Base-by-base conservation (phyloP, 306 rosid species). In the Cyamopsis tetragonoloba region DNA sequence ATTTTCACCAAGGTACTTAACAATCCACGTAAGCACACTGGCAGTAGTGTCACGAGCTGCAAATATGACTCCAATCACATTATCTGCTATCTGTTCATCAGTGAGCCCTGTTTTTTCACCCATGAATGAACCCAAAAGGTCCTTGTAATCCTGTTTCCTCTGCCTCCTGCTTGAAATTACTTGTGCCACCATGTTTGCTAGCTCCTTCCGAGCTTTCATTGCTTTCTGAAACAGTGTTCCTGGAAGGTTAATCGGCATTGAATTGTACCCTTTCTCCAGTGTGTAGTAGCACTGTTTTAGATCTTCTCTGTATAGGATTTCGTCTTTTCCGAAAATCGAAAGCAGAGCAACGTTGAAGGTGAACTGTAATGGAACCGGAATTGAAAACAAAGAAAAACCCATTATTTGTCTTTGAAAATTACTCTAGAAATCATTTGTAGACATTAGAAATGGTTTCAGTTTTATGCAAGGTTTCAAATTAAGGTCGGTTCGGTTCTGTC, bases 1-100 rank as follows among this genome's bases (percentile, higher is more conserved):
- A 72, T 90, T 93, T 73, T 93, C 96, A 41, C 88, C 83, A 5
- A 93, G 96, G 79, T 79, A 88, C 84, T 93, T 93, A 47, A 93
- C 60, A 54, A 83, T 85, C 99, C 99, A 93, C 28, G 99, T 93
- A 62, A 93, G 86, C 7, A 89, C 96, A 74, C 96, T 93, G 4
- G 99, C 99, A 0, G 99, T 93, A 24, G 99, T 93, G 65, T 93
- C 99, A 30, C 99, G 88, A 26, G 99, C 99, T 10, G 99, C 99
- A 34, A 93, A 93, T 30, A 93, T 88, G 73, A 93, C 89, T 1
- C 99, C 99, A 51, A 93, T 93, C 27, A 90, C 68, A 78, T 93
- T 93, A 75, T 93, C 99, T 14, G 96, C 95, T 27, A 95, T 88
- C 38, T 95, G 96, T 9, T 85, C 85, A 39, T 95, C 99, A 7